Evolutionary conservation across 2,329 filamentous ascomycete species (phyloP), one percentile per base, ranked within the genome.

Genomic region (Sporothrix euskadiensis): DNA sequence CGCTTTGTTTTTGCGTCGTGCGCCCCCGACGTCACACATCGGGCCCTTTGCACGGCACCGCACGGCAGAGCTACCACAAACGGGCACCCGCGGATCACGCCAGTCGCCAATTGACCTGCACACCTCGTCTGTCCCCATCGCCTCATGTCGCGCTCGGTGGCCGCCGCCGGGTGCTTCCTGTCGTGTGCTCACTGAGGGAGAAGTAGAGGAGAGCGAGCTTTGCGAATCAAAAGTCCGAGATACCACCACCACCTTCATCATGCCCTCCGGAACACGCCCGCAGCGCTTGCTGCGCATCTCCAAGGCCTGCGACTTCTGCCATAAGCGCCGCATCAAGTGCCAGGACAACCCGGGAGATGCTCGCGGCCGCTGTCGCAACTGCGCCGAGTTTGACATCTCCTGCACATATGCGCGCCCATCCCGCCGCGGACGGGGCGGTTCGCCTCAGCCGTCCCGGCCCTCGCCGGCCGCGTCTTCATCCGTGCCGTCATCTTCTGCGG

Each of bases 301-400:
- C 68, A 71, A 71, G 56, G 75, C 75, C 10, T 76, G 75, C 72
- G 76, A 77, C 73, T 77, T 76, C 41, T 77, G 76, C 70, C 76
- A 77, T 57, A 77, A 77, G 57, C 76, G 76, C 14, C 75, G 76
- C 71, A 77, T 77, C 66, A 77, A 77, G 35, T 77, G 76, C 73
- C 76, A 76, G 66, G 66, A 73, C 59, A 73, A 68, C 39, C 68
- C 71, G 12, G 63, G 65, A 39, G 70, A 70, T 5, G 44, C 68
- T 30, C 52, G 70, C 44, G n/a, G 49, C 47, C 73, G 76, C 9
- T 77, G 76, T 61, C 75, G 74, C 66, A 77, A 77, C 73, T 77
- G 76, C 49, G 61, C 74, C 69, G 76, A 77, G 56, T 77, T 77
- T 59, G 76, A 75, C 54, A 76, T 77, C 9, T 39, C 72, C 19